Evolutionary conservation across 2,329 filamentous ascomycete genomes (phyloP).

Genomic region (Xylaria sp.): DNA sequence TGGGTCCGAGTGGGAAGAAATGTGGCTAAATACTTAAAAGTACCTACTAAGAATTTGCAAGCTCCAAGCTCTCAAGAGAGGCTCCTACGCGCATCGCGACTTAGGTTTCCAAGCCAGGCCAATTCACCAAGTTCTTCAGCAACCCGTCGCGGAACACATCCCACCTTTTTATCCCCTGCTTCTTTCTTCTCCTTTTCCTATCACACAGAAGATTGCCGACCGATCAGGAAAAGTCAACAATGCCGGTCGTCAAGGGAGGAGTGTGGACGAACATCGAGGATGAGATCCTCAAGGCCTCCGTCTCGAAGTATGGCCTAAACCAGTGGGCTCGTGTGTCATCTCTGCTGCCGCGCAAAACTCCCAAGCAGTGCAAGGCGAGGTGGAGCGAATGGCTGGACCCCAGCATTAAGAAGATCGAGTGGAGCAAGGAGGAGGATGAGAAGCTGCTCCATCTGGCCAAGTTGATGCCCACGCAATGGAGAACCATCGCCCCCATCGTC

Average conservation of each 20-base stretch:
- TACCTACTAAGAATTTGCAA: conserved; percentile 13
- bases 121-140: conserved; percentile 8
- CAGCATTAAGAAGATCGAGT: conserved; percentile 98
- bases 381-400: conserved; percentile 99
- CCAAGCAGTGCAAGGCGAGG: conserved; percentile 98
- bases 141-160: conserved; percentile 1
- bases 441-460: conserved; percentile 96
- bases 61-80: background rate
- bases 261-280: conserved; percentile 86
- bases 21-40: conserved; percentile 27
- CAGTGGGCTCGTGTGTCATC: conserved; percentile 99
- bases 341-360: conserved; percentile 93
- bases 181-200: background rate
- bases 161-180: background rate
- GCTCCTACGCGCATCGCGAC: conserved; percentile 28
- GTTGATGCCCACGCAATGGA: conserved; percentile 99
- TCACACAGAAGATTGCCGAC: conserved; percentile 1
- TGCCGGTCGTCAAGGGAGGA: conserved; percentile 80
- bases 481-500: conserved; percentile 96
- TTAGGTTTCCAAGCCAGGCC: background rate
- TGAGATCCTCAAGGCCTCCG: conserved; percentile 95
- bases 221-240: conserved; percentile 47
- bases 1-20: background rate
- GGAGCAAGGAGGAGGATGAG: conserved; percentile 98
- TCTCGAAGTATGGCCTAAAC: conserved; percentile 94